These are phyloP conservation scores for Aspergillus uvarum DNA, from an alignment of 2,329 filamentous ascomycete species.

Conservation along the genomic window DNA sequence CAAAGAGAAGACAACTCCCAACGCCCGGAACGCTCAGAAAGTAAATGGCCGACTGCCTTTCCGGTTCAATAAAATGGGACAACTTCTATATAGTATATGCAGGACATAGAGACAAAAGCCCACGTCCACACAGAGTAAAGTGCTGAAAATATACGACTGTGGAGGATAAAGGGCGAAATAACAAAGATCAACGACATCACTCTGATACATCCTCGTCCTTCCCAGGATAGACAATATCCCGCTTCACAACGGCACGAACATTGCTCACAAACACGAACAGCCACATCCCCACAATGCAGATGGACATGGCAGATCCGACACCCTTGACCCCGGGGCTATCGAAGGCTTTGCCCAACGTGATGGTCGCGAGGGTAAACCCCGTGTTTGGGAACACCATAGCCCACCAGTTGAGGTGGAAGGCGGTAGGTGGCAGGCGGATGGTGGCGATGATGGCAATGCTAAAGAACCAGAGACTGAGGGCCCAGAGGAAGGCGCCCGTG, in stretches of 20 bases:
- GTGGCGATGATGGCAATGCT: slow-evolving; percentile 52
- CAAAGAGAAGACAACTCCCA: too few relatives aligned
- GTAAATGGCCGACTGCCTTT: not conserved
- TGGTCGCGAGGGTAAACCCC: slow-evolving; percentile 60
- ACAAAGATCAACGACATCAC: slow-evolving; percentile 11
- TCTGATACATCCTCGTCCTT: slow-evolving; percentile 57
- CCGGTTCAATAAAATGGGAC: not conserved
- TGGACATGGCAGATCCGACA: slow-evolving; percentile 56
- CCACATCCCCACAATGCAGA: slow-evolving; percentile 57
- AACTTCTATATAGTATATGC: not conserved
- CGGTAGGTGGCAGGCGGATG: slow-evolving; percentile 42
- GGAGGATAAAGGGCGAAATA: not conserved
- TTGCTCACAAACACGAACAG: slow-evolving; percentile 53
- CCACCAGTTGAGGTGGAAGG: slow-evolving; percentile 59
- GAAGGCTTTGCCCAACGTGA: slow-evolving; percentile 56
- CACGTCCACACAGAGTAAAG: not conserved
- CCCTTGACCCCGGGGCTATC: slow-evolving; percentile 55
- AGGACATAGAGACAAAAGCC: not conserved
- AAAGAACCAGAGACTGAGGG: slow-evolving; percentile 60
- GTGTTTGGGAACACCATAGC: slow-evolving; percentile 67
- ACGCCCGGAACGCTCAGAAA: not conserved
- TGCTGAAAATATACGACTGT: not conserved
- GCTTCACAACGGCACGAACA: slow-evolving; percentile 50
- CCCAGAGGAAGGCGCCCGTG: slow-evolving; percentile 62
- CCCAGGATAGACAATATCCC: slow-evolving; percentile 59